These are phyloP conservation scores for Boletus insuetus DNA, from an alignment of 768 basidiomycete species.

Conservation along the genomic window DNA sequence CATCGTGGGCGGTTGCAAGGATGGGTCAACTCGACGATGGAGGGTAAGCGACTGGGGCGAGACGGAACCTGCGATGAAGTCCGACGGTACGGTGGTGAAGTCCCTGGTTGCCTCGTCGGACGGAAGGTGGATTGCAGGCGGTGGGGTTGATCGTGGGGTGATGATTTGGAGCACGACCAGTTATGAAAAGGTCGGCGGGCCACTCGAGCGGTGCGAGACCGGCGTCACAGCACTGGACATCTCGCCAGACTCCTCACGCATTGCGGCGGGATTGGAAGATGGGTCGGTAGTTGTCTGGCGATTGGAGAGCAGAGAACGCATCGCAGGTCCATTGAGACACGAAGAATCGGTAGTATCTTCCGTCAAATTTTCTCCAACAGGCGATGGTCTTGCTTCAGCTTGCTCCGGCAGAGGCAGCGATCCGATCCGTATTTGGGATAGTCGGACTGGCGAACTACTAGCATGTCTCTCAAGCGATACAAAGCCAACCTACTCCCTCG, in stretches of 20 bases:
- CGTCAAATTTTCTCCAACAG: slow-evolving; percentile 6
- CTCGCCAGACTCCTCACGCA: neutral
- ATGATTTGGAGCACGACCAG: neutral
- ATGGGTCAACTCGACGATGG: slow-evolving; percentile 9
- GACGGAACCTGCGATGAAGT: neutral
- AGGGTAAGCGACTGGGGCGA: neutral
- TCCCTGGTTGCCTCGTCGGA: slow-evolving; percentile 4
- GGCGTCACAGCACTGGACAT: slow-evolving; percentile 4
- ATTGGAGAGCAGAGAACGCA: neutral
- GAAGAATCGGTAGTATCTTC: neutral
- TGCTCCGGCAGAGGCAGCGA: neutral
- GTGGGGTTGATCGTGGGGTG: slow-evolving; percentile 1
- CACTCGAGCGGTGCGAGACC: neutral
- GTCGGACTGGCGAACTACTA: slow-evolving; percentile 4
- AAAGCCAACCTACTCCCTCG: neutral
- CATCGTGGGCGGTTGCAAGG: slow-evolving; percentile 1
- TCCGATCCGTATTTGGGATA: slow-evolving; percentile 7
- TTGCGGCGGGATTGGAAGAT: slow-evolving; percentile 4
- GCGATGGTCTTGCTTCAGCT: slow-evolving; percentile 7
- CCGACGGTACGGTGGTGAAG: neutral
- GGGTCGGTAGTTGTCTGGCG: neutral
- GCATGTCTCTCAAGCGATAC: slow-evolving; percentile 1
- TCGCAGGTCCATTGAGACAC: neutral
- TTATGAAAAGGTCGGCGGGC: neutral
- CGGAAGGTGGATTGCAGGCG: slow-evolving; percentile 8